Evolutionary conservation across 75 land plant species (phyloP), one percentile per base, ranked within the genome.

Genomic region (Larix kaempferi): DNA sequence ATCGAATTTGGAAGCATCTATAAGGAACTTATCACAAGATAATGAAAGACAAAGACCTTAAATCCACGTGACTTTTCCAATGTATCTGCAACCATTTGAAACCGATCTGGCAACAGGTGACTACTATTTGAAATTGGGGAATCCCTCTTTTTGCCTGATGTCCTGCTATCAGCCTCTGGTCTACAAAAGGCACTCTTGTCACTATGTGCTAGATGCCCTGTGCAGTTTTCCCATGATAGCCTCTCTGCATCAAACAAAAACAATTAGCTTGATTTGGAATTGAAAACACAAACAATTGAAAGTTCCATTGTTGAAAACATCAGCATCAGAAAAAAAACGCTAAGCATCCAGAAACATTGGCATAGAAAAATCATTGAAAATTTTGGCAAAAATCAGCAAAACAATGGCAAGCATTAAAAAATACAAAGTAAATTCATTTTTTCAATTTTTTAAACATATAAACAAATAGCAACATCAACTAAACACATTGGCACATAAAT

Each of bases 41-140:
- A 69, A 41, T 39, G 22, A 41, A 69, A 27, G 29, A 69, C 49
- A 41, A 17, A 69, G 21, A 69, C 73, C 73, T 69, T 69, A 44
- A 44, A 69, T 37, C 73, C 73, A 41, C 23, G 73, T 69, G 73
- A 19, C 23, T 69, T 69, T 69, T 69, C 73, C 49, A 69, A 41
- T 22, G 73, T 10, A 37, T 69, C 49, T 41, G n/a, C 3, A 69
- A 13, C 39, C 13, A 69, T 69, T 12, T 69, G 73, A 69, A 41
- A 44, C 22, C 73, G 49, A 69, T 69, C 73, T 69, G 41, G 73
- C 73, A 39, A 69, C 3, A 35, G 10, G n/a, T 69, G 73, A 69
- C n/a, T 69, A 41, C 23, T 69, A 49, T 69, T 69, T 41, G 73
- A 69, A n/a, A 44, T 69, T 37, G 73, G 39, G 49, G 73, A 69